These are phyloP conservation scores for Marchantia polymorpha DNA, from an alignment of 225 moss, liverwort and hornwort species.

Conservation along the genomic window DNA sequence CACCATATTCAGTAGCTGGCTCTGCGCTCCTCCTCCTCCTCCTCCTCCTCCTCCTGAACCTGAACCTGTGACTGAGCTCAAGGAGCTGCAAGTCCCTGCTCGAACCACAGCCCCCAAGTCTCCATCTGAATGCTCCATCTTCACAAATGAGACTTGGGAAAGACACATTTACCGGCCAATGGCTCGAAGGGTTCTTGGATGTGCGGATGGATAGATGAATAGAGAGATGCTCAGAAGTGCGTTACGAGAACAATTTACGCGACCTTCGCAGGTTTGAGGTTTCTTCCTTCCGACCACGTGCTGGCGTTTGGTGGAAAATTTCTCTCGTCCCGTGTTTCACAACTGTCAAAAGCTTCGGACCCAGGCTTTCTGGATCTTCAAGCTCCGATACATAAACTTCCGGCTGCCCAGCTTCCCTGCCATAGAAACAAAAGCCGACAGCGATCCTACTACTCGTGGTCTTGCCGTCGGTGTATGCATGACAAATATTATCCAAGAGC, in stretches of 20 bases:
- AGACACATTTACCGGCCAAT: conserved; percentile 10
- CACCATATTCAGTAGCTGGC: conserved; percentile 22
- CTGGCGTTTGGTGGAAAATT: background rate
- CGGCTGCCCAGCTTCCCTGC: conserved; percentile 16
- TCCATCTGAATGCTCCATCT: conserved; percentile 45
- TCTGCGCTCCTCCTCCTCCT: conserved; percentile 13
- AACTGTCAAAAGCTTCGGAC: background rate
- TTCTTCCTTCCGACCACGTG: no score
- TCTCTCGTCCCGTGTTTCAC: background rate
- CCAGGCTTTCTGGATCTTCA: conserved; percentile 6
- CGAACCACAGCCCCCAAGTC: conserved; percentile 47
- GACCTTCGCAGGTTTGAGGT: no score
- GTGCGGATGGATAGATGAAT: background rate
- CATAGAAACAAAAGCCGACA: conserved; percentile 8
- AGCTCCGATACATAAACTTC: conserved; percentile 12
- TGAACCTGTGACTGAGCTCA: conserved; percentile 13
- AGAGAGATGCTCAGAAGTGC: no score
- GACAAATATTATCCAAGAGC: background rate
- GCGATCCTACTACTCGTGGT: background rate
- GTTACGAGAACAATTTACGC: no score
- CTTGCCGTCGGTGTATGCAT: background rate
- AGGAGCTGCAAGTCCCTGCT: conserved; percentile 29
- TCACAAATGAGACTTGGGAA: conserved; percentile 17
- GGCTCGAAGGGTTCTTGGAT: background rate
- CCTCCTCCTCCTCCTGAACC: no score